Base-by-base conservation (phyloP, 306 rosid species). In the Acacia acuminata region DNA sequence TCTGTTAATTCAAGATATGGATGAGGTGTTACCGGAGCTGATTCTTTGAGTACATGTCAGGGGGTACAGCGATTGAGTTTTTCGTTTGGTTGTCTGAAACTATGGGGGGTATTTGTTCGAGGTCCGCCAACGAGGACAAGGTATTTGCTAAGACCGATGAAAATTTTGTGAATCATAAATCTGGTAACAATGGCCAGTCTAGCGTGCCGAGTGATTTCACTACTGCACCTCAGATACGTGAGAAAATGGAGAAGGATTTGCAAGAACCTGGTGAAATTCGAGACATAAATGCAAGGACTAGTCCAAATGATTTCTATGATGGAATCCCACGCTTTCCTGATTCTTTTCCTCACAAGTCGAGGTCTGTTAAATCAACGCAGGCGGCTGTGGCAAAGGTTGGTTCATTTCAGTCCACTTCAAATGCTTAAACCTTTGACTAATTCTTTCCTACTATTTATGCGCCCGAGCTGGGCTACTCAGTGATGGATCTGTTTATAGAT, bases 21-120 rank as follows among this genome's bases (percentile, higher is more conserved):
- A 60, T 68, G 79, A 82, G 75, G 67, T 77, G 38, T 80, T 43
- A 30, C 48, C 45, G 38, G 58, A 50, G 17, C 76, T 75, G 47
- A 34, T 19, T 76, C 20, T 60, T 7, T 44, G 73, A 82, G 42
- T 75, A 61, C 55, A 82, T 84, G 74, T 75, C 82, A 65, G n/a
- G 79, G 50, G 75, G 32, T 12, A 66, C 70, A 45, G 69, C 76
- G 61, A 27, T 71, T 80, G 80, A 64, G 34, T 25, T 71, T 82
- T 84, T 82, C 77, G 9, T 61, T 25, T 43, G 78, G 69, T 8
- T 60, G 27, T 73, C 48, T 22, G 80, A 48, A 63, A 19, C 76
- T 47, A 93, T 93, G 97, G 97, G 97, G 73, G 94, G 87, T 55
- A 80, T 90, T 81, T 93, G 94, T 82, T 91, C 97, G 10, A 90